phyloP scores from a whole-genome alignment of 495 filamentous ascomycete genomes.

The Letharia lupina region DNA sequence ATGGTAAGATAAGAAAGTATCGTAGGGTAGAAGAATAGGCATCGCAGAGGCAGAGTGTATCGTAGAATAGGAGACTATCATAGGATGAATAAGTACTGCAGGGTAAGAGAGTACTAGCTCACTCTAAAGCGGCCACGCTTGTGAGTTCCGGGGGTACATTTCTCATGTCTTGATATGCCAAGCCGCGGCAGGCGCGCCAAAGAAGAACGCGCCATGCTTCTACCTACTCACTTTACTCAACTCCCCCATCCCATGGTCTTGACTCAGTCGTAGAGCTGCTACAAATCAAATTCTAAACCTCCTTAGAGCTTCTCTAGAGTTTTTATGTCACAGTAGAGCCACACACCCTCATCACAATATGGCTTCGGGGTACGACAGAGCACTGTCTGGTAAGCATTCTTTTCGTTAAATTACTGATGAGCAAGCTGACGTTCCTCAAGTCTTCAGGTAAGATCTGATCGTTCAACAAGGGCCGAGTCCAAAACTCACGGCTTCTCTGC shows the following conservation, averaged over 20 bases:
- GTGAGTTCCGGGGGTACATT: too few species aligned
- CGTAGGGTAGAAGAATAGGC: too few species aligned
- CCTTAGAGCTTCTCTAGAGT: not conserved
- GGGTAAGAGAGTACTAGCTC: too few species aligned
- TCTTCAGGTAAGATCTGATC: slow-evolving; percentile 53
- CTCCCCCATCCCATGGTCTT: not conserved
- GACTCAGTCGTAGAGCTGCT: not conserved
- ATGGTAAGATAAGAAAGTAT: too few species aligned
- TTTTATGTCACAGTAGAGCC: not conserved
- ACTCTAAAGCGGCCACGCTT: too few species aligned
- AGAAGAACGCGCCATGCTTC: slow-evolving; percentile 13
- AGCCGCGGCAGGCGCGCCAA: slow-evolving; percentile 16
- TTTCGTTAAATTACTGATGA: slow-evolving; percentile 30
- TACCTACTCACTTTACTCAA: not conserved
- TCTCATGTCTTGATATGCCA: not conserved
- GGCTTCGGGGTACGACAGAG: slow-evolving; percentile 89
- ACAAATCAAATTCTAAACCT: not conserved
- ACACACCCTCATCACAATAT: slow-evolving; percentile 32
- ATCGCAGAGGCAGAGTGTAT: too few species aligned
- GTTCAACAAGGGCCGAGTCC: slow-evolving; percentile 3
- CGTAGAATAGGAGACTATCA: too few species aligned
- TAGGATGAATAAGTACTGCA: too few species aligned
- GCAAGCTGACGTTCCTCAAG: slow-evolving; percentile 31
- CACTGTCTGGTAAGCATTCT: slow-evolving; percentile 67
- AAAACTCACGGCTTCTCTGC: slow-evolving; percentile 4